Conservation (phyloP, 345 rosid species). For the Syzygium jambos region DNA sequence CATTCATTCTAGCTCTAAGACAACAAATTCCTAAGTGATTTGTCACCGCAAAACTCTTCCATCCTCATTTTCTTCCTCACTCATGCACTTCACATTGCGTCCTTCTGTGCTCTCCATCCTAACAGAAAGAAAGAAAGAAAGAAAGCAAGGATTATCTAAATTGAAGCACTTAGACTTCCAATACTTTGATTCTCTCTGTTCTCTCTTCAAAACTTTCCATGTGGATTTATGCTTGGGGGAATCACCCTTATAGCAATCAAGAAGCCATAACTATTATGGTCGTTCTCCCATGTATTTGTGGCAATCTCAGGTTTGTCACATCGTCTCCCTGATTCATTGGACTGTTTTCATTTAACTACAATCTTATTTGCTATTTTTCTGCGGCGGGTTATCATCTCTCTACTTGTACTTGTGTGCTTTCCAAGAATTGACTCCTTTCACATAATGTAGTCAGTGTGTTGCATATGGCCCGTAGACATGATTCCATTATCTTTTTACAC, state of each 20-base stretch:
- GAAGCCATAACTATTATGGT: neutral
- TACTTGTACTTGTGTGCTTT: neutral
- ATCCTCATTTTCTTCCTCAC: neutral
- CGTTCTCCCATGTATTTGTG: neutral
- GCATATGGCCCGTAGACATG: neutral
- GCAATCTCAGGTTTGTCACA: neutral
- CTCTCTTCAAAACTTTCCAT: neutral
- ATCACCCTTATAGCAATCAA: neutral
- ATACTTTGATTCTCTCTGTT: neutral
- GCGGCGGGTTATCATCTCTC: neutral
- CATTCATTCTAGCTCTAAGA: neutral
- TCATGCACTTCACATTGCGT: neutral
- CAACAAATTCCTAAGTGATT: neutral
- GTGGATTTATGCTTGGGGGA: neutral
- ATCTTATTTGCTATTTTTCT: neutral
- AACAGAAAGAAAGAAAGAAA: neutral
- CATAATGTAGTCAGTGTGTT: neutral
- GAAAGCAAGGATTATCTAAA: neutral
- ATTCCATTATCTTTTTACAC: neutral
- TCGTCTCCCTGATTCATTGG: neutral
- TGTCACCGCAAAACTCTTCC: neutral
- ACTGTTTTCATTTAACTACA: neutral
- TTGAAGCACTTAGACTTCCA: neutral
- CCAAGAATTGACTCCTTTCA: neutral
- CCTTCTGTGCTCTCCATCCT: neutral